A percentile compares a stretch with the other conserved stretches of the same genome.
Conservation (phyloP, 1,284 basidiomycete species). For the Naganishia albida region DNA sequence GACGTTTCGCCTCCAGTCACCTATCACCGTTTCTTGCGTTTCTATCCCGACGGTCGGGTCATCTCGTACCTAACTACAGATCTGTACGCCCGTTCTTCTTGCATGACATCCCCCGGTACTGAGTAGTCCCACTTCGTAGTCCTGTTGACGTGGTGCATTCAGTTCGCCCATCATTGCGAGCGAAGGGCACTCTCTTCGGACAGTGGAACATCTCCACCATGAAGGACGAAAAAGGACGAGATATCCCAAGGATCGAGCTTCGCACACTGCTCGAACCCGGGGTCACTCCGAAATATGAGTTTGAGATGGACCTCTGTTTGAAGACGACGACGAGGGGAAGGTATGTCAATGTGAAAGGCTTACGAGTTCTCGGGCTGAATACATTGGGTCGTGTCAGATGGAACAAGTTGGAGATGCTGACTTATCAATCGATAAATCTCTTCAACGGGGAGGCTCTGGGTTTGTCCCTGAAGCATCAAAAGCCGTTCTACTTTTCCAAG, state of each 20-base stretch:
- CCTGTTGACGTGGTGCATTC: slow-evolving; percentile 76
- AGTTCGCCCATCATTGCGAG: slow-evolving; percentile 71
- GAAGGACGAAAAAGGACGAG: slow-evolving; percentile 23
- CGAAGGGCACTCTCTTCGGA: slow-evolving; percentile 64
- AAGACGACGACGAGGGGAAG: slow-evolving; percentile 75
- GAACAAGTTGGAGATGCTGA: slow-evolving; percentile 78
- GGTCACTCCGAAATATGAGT: slow-evolving; percentile 65
- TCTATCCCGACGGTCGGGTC: slow-evolving; percentile 82
- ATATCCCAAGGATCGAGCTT: slow-evolving; percentile 39
- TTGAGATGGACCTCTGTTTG: slow-evolving; percentile 78
- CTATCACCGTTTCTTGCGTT: slow-evolving; percentile 66
- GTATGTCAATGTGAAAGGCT: slow-evolving; percentile 37
- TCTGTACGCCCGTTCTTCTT: slow-evolving; percentile 56
- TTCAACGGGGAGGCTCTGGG: slow-evolving; percentile 72
- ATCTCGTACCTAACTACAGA: slow-evolving; percentile 85
- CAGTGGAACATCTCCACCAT: slow-evolving; percentile 45
- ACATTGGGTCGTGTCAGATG: slow-evolving; percentile 57
- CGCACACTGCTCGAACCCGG: slow-evolving; percentile 51
- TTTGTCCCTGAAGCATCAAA: slow-evolving; percentile 75
- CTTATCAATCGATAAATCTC: slow-evolving; percentile 73
- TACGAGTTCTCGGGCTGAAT: background rate
- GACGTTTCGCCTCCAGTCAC: slow-evolving; percentile 42
- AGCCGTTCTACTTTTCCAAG: slow-evolving; percentile 91
- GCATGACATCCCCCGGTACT: background rate
- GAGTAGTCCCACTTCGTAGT: slow-evolving; percentile 34